Percentiles rank a stretch among this genome's conserved stretches.
phyloP scores from a whole-genome alignment of 1,139 yeast species.

The Debaryomyces sp. region DNA sequence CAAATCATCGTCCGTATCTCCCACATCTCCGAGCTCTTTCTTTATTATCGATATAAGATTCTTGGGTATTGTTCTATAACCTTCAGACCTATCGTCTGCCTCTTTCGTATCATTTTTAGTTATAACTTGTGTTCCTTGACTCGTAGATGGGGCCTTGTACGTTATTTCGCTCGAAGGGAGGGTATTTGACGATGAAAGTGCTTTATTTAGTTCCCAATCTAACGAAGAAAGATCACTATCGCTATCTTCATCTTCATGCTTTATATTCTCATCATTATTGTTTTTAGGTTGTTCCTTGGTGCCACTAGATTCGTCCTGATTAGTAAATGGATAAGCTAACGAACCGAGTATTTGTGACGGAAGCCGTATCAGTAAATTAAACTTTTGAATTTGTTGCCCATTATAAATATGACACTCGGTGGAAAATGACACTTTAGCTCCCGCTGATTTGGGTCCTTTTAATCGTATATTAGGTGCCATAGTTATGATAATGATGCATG shows the following conservation, averaged over 20 bases:
- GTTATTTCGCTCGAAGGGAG: not conserved
- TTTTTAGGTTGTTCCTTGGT: not conserved
- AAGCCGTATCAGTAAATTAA: slow-evolving; percentile 19
- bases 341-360: slow-evolving; percentile 14
- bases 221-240: slow-evolving; percentile 12
- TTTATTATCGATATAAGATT: slow-evolving; percentile 25
- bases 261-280: not conserved
- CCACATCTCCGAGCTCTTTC: slow-evolving; percentile 23
- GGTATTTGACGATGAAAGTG: slow-evolving; percentile 5
- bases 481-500: slow-evolving; percentile 8
- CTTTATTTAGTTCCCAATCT: slow-evolving; percentile 13
- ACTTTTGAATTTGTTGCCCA: slow-evolving; percentile 10
- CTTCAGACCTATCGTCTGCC: slow-evolving; percentile 4
- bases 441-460: slow-evolving; percentile 14
- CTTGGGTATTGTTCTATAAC: slow-evolving; percentile 29
- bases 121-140: not conserved
- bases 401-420: slow-evolving; percentile 8
- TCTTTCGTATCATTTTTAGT: not conserved
- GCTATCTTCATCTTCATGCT: slow-evolving; percentile 6
- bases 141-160: not conserved
- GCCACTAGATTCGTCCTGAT: not conserved
- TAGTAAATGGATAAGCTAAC: not conserved
- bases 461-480: slow-evolving; percentile 16
- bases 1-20: slow-evolving; percentile 26
- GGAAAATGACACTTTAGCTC: slow-evolving; percentile 9